Evolutionary conservation across 1,284 basidiomycete genomes (phyloP), one percentile per base, ranked within the genome.

Genomic region (Trichosporon sp.): DNA sequence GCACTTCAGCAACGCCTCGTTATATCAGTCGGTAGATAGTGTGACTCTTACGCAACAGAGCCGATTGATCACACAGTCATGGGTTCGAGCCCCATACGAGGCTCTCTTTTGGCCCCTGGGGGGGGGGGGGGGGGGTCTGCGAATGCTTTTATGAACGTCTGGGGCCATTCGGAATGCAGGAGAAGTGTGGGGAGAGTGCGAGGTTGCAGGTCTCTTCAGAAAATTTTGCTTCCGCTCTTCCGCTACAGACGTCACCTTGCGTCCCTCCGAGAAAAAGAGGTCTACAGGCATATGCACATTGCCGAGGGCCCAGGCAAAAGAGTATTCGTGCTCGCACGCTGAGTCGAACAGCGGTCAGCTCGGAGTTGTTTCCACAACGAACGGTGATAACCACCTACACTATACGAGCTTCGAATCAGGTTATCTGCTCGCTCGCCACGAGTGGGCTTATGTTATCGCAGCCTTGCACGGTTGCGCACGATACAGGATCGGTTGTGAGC

Each of bases 1-100:
- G 19, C 19, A 19, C n/a, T 54, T 8, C 26, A 48, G 46, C 51
- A 54, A 21, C 32, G 59, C 59, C 59, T 63, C 59, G 59, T 63
- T 63, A 63, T 63, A 63, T 63, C 59, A 63, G 59, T 63, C 59
- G 59, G 59, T 63, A 63, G 59, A 63, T 63, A 63, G 59, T 63
- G 59, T 63, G 59, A 63, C 59, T 63, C 59, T 63, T 63, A 63
- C 56, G 59, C 32, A 37, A 8, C 59, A 37, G 37, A 2, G 59
- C 59, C 59, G 59, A 63, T 63, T 37, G 59, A 63, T 63, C 59
- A 63, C 59, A 63, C 59, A 63, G 59, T 63, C 59, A 63, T 63
- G 59, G 59, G 59, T 63, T 63, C 59, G 59, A 63, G 59, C 59
- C 59, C 59, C 59, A 63, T 63, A 63, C 59, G 59, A 63, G 59